These are phyloP conservation scores for Vanderwaltozyma yarrowii DNA, from an alignment of 805 yeast genomes.

Conservation along the genomic window DNA sequence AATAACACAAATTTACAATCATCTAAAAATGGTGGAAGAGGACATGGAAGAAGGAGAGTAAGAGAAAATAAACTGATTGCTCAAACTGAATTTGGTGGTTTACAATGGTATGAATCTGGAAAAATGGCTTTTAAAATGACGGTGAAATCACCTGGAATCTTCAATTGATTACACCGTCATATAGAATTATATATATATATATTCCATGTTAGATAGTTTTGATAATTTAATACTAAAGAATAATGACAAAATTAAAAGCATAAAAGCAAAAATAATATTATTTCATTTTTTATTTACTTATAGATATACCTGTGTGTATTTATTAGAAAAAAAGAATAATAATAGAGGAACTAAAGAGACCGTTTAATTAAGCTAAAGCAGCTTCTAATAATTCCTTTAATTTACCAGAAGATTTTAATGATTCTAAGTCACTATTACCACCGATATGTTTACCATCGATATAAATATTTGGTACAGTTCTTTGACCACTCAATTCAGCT, in stretches of 20 bases:
- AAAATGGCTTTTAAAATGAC: conserved; percentile 6
- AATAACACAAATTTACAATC: too few species aligned
- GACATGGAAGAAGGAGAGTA: not conserved
- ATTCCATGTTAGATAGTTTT: too few species aligned
- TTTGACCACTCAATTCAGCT: conserved; percentile 70
- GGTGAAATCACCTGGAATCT: not conserved
- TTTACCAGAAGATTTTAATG: conserved; percentile 50
- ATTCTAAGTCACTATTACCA: conserved; percentile 85
- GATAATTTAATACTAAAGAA: too few species aligned
- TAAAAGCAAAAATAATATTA: too few species aligned
- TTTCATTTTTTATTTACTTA: too few species aligned
- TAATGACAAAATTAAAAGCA: too few species aligned
- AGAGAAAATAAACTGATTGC: not conserved
- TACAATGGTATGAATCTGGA: conserved; percentile 11
- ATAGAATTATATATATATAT: too few species aligned
- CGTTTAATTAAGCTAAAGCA: not conserved
- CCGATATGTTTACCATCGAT: conserved; percentile 90
- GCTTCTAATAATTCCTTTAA: conserved; percentile 34
- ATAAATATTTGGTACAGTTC: conserved; percentile 88
- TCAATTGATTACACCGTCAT: not conserved
- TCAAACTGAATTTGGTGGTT: conserved; percentile 21
- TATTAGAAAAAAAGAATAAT: too few species aligned
- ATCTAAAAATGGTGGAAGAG: too few species aligned
- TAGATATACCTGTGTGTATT: too few species aligned
- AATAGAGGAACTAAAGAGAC: too few species aligned